These are phyloP conservation scores for Lyophyllum semitale DNA, from an alignment of 768 basidiomycete species.

Conservation along the genomic window DNA sequence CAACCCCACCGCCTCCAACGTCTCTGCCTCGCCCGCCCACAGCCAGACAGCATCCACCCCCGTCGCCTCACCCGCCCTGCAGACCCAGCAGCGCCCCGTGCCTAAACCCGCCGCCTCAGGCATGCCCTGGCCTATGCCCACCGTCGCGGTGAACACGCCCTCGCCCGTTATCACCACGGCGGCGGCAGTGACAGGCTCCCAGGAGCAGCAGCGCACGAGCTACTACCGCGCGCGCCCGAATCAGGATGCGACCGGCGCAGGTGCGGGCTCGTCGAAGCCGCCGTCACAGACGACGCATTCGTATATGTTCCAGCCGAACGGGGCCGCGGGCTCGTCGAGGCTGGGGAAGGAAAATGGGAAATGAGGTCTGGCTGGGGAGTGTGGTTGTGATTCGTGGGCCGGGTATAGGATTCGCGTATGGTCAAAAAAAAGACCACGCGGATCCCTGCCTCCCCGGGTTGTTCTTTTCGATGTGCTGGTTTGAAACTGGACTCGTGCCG, in stretches of 20 bases:
- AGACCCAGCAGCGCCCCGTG: slow-evolving; percentile 38
- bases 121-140: slow-evolving; percentile 75
- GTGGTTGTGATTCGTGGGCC: too few relatives aligned
- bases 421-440: neutral
- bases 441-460: neutral
- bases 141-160: slow-evolving; percentile 59
- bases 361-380: slow-evolving; percentile 3
- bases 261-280: slow-evolving; percentile 5
- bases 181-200: slow-evolving; percentile 21
- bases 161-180: slow-evolving; percentile 55
- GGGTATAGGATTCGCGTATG: too few relatives aligned
- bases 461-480: neutral
- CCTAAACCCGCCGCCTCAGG: slow-evolving; percentile 23
- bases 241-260: slow-evolving; percentile 13
- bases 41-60: slow-evolving; percentile 48
- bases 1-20: slow-evolving; percentile 18
- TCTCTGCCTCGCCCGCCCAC: slow-evolving; percentile 37
- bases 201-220: slow-evolving; percentile 47
- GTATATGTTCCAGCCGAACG: slow-evolving; percentile 50
- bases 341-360: slow-evolving; percentile 35
- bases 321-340: slow-evolving; percentile 23
- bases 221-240: slow-evolving; percentile 57
- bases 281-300: slow-evolving; percentile 30
- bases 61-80: slow-evolving; percentile 53
- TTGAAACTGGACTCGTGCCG: too few relatives aligned